A percentile compares a stretch with the other conserved stretches of the same genome.
These are phyloP conservation scores for Russula sp. DNA, from an alignment of 768 basidiomycete genomes.

Conservation along the genomic window DNA sequence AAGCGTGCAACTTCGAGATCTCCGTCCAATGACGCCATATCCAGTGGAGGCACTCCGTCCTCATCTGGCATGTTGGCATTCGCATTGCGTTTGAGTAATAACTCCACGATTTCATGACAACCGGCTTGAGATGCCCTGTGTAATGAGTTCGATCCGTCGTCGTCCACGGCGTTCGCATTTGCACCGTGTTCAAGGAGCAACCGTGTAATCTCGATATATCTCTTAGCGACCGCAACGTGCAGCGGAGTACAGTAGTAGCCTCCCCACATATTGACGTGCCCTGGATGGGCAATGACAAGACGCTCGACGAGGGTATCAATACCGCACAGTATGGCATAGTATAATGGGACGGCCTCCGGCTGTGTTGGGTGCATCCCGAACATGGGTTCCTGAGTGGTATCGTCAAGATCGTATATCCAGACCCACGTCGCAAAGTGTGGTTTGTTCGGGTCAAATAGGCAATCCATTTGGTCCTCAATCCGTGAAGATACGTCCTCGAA, in stretches of 20 bases:
- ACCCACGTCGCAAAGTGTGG: conserved; percentile 1
- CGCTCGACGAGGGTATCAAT: background rate
- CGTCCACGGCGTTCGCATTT: background rate
- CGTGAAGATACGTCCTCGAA: background rate
- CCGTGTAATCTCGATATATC: background rate
- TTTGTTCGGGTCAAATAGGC: background rate
- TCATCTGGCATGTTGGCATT: background rate
- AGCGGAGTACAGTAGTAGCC: background rate
- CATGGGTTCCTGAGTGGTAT: background rate
- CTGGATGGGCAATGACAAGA: background rate
- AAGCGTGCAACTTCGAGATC: background rate
- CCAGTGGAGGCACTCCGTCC: background rate
- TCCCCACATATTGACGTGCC: background rate
- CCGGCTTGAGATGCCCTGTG: background rate
- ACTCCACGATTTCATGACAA: background rate
- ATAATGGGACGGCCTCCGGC: background rate
- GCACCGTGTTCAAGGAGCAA: background rate
- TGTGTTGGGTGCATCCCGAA: background rate
- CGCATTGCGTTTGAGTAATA: background rate
- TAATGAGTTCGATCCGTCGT: background rate
- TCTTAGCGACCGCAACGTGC: background rate
- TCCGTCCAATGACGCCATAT: background rate
- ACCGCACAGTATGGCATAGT: background rate
- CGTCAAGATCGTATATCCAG: conserved; percentile 4
- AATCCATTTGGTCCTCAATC: background rate